These are phyloP conservation scores for Platismatia glauca DNA, from an alignment of 495 filamentous ascomycete genomes.

Conservation along the genomic window DNA sequence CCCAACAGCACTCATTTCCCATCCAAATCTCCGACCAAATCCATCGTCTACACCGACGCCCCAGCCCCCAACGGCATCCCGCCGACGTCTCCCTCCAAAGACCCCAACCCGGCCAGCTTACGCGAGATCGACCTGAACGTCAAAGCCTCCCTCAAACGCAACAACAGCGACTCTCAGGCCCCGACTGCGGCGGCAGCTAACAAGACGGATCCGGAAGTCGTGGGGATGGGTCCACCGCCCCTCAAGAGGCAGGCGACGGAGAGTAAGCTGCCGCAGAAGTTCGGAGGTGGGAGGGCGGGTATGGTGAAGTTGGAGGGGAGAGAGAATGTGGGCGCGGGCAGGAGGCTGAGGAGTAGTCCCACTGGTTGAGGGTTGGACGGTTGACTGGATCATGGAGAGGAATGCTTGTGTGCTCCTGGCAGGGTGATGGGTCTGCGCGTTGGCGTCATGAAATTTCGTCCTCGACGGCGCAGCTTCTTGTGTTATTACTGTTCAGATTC, in stretches of 20 bases:
- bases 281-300: constrained; percentile 14
- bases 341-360: constrained; percentile 28
- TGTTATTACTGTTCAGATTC: neutral
- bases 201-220: constrained; percentile 11
- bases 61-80: constrained; percentile 1
- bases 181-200: neutral
- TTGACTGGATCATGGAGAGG: constrained; percentile 8
- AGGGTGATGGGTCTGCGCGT: neutral
- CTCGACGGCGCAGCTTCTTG: neutral
- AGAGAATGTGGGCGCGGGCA: constrained; percentile 24
- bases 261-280: constrained; percentile 26
- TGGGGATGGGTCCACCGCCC: constrained; percentile 21
- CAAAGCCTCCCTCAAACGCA: constrained; percentile 10
- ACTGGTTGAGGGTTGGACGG: neutral
- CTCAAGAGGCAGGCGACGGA: constrained; percentile 26
- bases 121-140: constrained; percentile 23
- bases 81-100: constrained; percentile 15
- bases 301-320: constrained; percentile 22
- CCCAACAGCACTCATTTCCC: constrained; percentile 13
- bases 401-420: neutral
- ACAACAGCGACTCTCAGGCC: constrained; percentile 14
- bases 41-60: constrained; percentile 25
- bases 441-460: neutral
- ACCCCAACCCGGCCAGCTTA: constrained; percentile 13
- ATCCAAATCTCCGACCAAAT: constrained; percentile 31